phyloP scores from a whole-genome alignment of 768 basidiomycete species.

The Gymnopilus dilepis region DNA sequence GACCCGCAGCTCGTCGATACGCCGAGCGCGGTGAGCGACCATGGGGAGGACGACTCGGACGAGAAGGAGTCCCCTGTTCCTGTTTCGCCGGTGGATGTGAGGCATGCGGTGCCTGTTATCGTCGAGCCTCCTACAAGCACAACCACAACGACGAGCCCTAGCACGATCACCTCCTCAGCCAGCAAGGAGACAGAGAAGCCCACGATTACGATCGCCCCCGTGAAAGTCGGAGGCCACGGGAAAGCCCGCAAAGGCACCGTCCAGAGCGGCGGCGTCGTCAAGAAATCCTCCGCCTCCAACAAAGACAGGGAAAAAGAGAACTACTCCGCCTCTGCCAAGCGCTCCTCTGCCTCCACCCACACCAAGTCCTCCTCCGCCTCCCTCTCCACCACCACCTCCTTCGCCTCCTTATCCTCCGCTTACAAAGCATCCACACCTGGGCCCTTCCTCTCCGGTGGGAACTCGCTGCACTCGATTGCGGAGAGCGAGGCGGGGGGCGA shows the following conservation, averaged over 20 bases:
- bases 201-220: constrained; percentile 55
- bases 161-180: neutral
- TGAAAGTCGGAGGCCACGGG: constrained; percentile 64
- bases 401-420: neutral
- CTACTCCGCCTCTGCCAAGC: constrained; percentile 22
- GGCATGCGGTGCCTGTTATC: constrained; percentile 21
- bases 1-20: constrained; percentile 81
- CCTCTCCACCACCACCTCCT: constrained; percentile 3
- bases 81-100: constrained; percentile 9
- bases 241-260: constrained; percentile 71
- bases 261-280: constrained; percentile 73
- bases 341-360: constrained; percentile 15
- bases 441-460: constrained; percentile 24
- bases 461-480: constrained; percentile 26
- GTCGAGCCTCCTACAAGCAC: neutral
- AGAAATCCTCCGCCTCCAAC: constrained; percentile 44
- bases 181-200: constrained; percentile 32
- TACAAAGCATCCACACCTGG: constrained; percentile 19
- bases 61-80: constrained; percentile 36
- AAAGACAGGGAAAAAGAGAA: constrained; percentile 47
- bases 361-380: constrained; percentile 19
- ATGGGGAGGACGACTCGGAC: constrained; percentile 42
- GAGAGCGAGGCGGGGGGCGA: constrained; percentile 38
- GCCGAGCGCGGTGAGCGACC: constrained; percentile 43
- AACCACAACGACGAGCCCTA: too few relatives aligned